A percentile compares a stretch with the other conserved stretches of the same genome.
Evolutionary conservation across 2,329 filamentous ascomycete genomes (phyloP).

Genomic region (Colletotrichum caudatum): DNA sequence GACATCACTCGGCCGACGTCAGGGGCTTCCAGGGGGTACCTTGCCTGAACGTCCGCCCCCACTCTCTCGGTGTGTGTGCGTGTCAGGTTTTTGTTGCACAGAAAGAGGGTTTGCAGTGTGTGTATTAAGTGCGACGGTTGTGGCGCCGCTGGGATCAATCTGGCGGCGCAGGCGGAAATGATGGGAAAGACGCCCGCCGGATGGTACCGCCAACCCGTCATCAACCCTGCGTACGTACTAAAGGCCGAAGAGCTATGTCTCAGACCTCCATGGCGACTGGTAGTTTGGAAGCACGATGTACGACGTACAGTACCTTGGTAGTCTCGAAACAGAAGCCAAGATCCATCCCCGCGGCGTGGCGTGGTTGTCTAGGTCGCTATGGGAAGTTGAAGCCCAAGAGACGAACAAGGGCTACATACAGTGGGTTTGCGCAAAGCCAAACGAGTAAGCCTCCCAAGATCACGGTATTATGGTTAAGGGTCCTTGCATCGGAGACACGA

Average conservation of each 20-base stretch:
- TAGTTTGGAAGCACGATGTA: neutral
- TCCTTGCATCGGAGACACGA: constrained; percentile 33
- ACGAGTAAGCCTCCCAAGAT: constrained; percentile 22
- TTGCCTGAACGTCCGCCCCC: constrained; percentile 12
- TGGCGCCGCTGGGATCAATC: constrained; percentile 28
- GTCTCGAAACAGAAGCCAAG: neutral
- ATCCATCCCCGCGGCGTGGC: no score
- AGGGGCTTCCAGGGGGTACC: constrained; percentile 26
- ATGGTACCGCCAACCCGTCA: neutral
- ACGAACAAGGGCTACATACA: constrained; percentile 15
- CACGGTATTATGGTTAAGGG: constrained; percentile 8
- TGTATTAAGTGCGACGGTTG: constrained; percentile 28
- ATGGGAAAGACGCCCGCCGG: neutral
- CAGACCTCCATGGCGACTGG: neutral
- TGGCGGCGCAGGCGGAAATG: constrained; percentile 17
- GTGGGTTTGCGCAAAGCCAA: constrained; percentile 15
- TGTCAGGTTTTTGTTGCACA: constrained; percentile 24
- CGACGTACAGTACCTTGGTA: no score
- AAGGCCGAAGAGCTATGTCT: constrained; percentile 1
- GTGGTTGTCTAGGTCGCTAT: neutral
- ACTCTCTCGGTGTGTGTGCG: neutral
- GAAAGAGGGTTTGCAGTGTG: constrained; percentile 22
- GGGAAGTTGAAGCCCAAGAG: neutral
- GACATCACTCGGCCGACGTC: constrained; percentile 40
- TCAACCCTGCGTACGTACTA: no score